Evolutionary conservation across 2,329 filamentous ascomycete species (phyloP).

Genomic region (Apiospora koreana): DNA sequence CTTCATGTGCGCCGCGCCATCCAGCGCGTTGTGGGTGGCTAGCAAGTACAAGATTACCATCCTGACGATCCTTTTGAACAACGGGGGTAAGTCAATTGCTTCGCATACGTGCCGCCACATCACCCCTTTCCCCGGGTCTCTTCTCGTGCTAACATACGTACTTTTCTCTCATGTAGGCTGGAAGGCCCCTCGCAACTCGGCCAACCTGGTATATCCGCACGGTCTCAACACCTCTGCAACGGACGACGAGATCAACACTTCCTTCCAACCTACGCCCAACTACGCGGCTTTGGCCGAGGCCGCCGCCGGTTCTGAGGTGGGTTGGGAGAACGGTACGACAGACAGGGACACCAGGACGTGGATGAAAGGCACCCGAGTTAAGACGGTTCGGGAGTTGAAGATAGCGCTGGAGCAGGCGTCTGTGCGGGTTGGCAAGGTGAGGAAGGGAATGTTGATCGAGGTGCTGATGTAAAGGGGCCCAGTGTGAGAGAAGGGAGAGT

Average conservation of each 20-base stretch:
- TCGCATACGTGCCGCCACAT: too few species aligned
- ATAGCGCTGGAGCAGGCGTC: constrained; percentile 48
- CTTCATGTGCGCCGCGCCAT: constrained; percentile 49
- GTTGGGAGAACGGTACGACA: not conserved
- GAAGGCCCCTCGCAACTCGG: constrained; percentile 28
- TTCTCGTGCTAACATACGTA: not conserved
- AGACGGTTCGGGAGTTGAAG: constrained; percentile 47
- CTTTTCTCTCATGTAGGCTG: constrained; percentile 19
- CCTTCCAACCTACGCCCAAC: constrained; percentile 27
- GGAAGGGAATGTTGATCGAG: not conserved
- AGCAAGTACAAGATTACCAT: constrained; percentile 49
- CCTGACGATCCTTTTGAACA: constrained; percentile 51
- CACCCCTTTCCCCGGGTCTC: too few species aligned
- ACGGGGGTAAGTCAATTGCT: constrained; percentile 42
- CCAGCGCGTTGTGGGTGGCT: constrained; percentile 50
- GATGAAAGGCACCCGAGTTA: constrained; percentile 49
- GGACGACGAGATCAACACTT: constrained; percentile 28
- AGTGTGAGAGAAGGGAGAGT: too few species aligned
- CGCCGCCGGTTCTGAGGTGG: constrained; percentile 19
- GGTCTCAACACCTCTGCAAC: constrained; percentile 23
- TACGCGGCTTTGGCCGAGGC: constrained; percentile 29
- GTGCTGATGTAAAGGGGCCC: not conserved
- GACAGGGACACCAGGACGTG: constrained; percentile 6
- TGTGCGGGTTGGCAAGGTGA: not conserved
- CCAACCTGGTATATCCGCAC: constrained; percentile 25